Conservation (phyloP, 192 early-diverging fungal genomes). For the Backusella liffmaniae region DNA sequence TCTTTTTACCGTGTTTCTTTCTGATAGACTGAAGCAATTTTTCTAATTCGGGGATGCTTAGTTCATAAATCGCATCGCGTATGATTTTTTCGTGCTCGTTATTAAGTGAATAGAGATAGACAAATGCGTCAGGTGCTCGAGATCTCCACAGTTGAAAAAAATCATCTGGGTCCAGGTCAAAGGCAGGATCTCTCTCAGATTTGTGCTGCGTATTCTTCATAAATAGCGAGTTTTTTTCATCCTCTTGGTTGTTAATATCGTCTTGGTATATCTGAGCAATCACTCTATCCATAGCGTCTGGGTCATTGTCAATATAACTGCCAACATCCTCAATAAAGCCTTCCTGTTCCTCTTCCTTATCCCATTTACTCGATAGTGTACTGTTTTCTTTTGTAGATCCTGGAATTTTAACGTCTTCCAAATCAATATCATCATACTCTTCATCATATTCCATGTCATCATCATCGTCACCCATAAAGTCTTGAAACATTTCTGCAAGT, state of each 20-base stretch:
- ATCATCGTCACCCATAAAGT: neutral
- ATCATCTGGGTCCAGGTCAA: neutral
- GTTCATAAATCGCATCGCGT: conserved; percentile 34
- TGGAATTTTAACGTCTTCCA: neutral
- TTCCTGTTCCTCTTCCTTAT: conserved; percentile 15
- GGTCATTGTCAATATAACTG: neutral
- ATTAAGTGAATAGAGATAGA: conserved; percentile 31
- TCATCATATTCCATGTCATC: neutral
- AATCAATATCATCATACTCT: neutral
- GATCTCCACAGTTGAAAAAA: conserved; percentile 9
- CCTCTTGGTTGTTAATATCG: neutral
- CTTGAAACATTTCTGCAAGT: neutral
- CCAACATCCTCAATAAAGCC: conserved; percentile 32
- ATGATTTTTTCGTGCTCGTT: conserved; percentile 42
- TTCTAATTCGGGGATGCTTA: conserved; percentile 31
- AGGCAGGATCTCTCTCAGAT: neutral
- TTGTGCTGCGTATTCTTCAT: neutral
- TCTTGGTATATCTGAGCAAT: neutral
- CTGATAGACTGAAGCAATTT: conserved; percentile 24
- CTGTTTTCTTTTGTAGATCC: neutral
- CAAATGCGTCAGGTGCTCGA: conserved; percentile 25
- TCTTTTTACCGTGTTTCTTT: conserved; percentile 48
- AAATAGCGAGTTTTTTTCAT: neutral
- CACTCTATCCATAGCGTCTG: neutral
- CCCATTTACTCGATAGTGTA: neutral